A percentile compares a stretch with the other conserved stretches of the same genome.
Conservation (phyloP, 345 rosid species). For the Pugionium cornutum region DNA sequence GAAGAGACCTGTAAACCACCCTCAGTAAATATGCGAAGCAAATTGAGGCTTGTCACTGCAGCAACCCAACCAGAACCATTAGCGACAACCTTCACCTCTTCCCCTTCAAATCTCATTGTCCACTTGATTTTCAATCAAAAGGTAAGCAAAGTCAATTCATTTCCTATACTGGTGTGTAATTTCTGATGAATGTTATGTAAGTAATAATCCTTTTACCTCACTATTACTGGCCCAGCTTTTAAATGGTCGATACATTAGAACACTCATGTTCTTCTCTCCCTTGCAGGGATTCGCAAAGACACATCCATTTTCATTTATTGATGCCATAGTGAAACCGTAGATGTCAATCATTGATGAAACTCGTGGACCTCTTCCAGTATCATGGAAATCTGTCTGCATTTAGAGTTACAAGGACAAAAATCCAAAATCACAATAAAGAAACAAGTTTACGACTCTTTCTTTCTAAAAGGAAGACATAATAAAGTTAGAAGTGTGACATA, state of each 20-base stretch:
- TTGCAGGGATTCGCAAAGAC: conserved; percentile 93
- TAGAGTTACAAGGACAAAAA: conserved; percentile 20
- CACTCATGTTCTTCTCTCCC: conserved; percentile 91
- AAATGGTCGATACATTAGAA: conserved; percentile 91
- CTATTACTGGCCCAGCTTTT: conserved; percentile 87
- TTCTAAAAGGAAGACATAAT: neutral
- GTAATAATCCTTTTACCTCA: conserved; percentile 58
- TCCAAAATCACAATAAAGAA: conserved; percentile 7
- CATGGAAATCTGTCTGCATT: conserved; percentile 91
- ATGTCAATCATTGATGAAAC: conserved; percentile 95
- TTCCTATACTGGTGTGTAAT: neutral
- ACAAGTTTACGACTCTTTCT: conserved; percentile 5
- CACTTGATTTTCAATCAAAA: conserved; percentile 56
- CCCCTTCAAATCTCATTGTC: conserved; percentile 98
- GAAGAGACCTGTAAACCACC: conserved; percentile 91
- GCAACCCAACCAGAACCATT: conserved; percentile 91
- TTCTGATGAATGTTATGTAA: conserved; percentile 15
- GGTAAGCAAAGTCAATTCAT: conserved; percentile 26
- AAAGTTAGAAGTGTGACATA: conserved; percentile 4
- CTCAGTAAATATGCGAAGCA: conserved; percentile 79
- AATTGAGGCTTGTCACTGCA: conserved; percentile 87
- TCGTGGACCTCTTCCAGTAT: conserved; percentile 88
- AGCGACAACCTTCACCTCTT: conserved; percentile 91
- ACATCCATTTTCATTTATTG: conserved; percentile 82
- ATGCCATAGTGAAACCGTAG: conserved; percentile 95